phyloP scores from a whole-genome alignment of 805 yeast genomes.

The Kluyveromyces nonfermentans region DNA sequence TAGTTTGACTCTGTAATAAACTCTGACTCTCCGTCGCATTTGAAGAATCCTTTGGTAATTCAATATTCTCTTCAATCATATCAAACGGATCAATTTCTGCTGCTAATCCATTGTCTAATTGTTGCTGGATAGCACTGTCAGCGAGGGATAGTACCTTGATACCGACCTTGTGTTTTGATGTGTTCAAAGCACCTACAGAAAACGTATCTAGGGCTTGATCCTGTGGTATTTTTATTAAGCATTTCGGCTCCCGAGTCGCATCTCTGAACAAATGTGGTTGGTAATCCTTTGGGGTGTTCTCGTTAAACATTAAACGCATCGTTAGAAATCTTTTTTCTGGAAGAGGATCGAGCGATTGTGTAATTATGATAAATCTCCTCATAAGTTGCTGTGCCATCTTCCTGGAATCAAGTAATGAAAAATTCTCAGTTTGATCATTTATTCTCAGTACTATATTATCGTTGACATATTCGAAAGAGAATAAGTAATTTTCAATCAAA shows the following conservation, averaged over 20 bases:
- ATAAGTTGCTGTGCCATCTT: slow-evolving; percentile 40
- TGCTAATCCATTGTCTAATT: not conserved
- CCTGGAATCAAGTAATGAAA: slow-evolving; percentile 32
- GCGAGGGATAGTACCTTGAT: slow-evolving; percentile 25
- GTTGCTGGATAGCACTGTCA: slow-evolving; percentile 5
- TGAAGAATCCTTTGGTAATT: slow-evolving; percentile 5
- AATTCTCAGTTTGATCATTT: slow-evolving; percentile 11
- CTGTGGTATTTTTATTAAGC: slow-evolving; percentile 27
- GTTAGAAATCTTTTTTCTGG: slow-evolving; percentile 40
- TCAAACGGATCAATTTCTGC: slow-evolving; percentile 26
- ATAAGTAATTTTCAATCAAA: slow-evolving; percentile 42
- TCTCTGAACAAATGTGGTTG: slow-evolving; percentile 43
- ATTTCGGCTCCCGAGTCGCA: slow-evolving; percentile 30
- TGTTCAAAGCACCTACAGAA: slow-evolving; percentile 26
- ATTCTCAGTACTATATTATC: slow-evolving; percentile 22
- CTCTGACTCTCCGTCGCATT: not conserved
- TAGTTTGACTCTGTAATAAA: slow-evolving; percentile 24
- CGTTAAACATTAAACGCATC: slow-evolving; percentile 42
- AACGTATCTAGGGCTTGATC: slow-evolving; percentile 12
- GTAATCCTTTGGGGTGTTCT: slow-evolving; percentile 36
- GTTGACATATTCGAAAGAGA: slow-evolving; percentile 36
- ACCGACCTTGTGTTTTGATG: slow-evolving; percentile 26
- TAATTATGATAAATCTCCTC: slow-evolving; percentile 41
- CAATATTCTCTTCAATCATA: slow-evolving; percentile 3
- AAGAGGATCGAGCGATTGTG: slow-evolving; percentile 44